phyloP scores from a whole-genome alignment of 352 stramenopile species.

The Globisporangium camurandrum region DNA sequence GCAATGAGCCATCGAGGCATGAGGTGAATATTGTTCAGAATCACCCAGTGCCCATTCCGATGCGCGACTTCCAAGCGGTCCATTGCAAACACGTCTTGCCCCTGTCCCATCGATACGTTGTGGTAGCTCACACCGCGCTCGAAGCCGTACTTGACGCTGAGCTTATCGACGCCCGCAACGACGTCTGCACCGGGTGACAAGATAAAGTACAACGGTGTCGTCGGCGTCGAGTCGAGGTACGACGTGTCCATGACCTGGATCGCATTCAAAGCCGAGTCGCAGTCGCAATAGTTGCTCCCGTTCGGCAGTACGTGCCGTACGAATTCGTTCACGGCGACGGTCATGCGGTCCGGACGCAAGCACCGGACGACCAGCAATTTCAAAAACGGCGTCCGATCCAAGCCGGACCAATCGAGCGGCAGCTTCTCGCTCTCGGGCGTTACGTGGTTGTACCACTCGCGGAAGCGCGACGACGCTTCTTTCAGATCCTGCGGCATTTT shows the following conservation, averaged over 20 bases:
- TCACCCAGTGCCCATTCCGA: constrained; percentile 96
- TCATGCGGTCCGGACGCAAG: constrained; percentile 93
- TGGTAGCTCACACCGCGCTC: constrained; percentile 95
- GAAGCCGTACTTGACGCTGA: constrained; percentile 93
- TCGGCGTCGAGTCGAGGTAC: constrained; percentile 92
- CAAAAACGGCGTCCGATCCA: constrained; percentile 94
- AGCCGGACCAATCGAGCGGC: constrained; percentile 92
- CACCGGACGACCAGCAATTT: constrained; percentile 95
- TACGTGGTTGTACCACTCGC: constrained; percentile 97
- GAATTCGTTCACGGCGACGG: constrained; percentile 92
- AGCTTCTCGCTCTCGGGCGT: constrained; percentile 96
- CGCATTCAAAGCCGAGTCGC: constrained; percentile 93
- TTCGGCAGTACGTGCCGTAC: constrained; percentile 91
- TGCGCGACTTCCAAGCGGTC: constrained; percentile 92
- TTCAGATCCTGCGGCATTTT: constrained; percentile 96
- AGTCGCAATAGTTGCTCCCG: constrained; percentile 93
- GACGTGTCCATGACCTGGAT: constrained; percentile 95
- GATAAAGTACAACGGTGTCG: constrained; percentile 96
- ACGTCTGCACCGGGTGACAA: constrained; percentile 94
- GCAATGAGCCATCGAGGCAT: constrained; percentile 95
- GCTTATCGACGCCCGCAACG: constrained; percentile 91
- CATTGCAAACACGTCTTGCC: constrained; percentile 94
- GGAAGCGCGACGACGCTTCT: constrained; percentile 92
- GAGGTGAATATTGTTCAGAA: constrained; percentile 97
- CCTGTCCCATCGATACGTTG: constrained; percentile 98